Conservation (phyloP, 2,329 filamentous ascomycete species). For the Nemania sp. region DNA sequence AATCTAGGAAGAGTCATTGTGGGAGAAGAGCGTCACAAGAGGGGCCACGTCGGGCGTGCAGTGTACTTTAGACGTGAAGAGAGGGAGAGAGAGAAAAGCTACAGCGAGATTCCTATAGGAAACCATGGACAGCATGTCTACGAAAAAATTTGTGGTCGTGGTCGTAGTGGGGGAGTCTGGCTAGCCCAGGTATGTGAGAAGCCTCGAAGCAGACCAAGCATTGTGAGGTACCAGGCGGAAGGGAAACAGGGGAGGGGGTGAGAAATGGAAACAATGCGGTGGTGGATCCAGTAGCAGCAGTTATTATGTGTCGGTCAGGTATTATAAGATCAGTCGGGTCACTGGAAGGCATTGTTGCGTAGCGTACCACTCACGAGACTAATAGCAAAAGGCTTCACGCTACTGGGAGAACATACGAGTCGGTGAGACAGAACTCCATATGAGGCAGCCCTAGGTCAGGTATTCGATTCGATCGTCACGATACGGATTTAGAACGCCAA, state of each 20-base stretch:
- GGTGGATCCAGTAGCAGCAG: conserved; percentile 39
- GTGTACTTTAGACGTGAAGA: conserved; percentile 36
- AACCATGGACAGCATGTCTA: conserved; percentile 35
- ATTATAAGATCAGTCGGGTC: conserved; percentile 39
- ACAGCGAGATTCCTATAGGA: conserved; percentile 37
- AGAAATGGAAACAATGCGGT: conserved; percentile 22
- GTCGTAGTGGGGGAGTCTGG: conserved; percentile 38
- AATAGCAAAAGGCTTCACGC: conserved; percentile 30
- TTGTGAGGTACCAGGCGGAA: conserved; percentile 30
- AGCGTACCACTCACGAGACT: conserved; percentile 39
- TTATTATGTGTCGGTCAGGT: conserved; percentile 40
- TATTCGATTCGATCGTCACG: conserved; percentile 16
- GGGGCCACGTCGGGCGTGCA: conserved; percentile 46
- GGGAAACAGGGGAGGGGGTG: conserved; percentile 34
- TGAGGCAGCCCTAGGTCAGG: conserved; percentile 23
- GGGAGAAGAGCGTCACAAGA: conserved; percentile 40
- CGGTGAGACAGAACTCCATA: conserved; percentile 32
- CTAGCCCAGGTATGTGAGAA: conserved; percentile 35
- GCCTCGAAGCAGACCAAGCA: conserved; percentile 32
- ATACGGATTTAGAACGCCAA: conserved; percentile 16
- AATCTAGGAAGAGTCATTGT: conserved; percentile 42
- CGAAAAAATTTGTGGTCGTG: conserved; percentile 33
- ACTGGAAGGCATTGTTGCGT: conserved; percentile 35
- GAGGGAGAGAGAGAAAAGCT: conserved; percentile 39
- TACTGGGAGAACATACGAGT: conserved; percentile 35